Evolutionary conservation across 2,329 filamentous ascomycete genomes (phyloP), one percentile per base, ranked within the genome.

Genomic region (Pestalotiopsis fici): DNA sequence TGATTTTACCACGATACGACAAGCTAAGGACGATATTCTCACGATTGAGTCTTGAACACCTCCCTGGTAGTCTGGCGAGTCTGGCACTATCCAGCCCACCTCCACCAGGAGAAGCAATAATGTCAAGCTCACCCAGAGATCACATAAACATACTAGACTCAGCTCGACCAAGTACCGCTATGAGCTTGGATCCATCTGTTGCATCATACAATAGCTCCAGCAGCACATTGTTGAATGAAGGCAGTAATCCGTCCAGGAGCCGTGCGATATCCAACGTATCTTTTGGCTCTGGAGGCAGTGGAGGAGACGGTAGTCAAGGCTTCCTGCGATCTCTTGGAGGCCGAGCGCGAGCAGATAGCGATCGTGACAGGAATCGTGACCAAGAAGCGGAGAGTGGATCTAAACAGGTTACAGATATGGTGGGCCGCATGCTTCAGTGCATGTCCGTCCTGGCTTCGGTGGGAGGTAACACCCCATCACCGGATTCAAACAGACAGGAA

Each of bases 391-490:
- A 91, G 77, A 31, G 35, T 5, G 88, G 92, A 74, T 91, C 89
- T 61, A 88, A 93, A 76, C 90, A 96, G 75, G 90, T 98, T 65
- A 97, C 96, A 0, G 95, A 98, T 73, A 97, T 95, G 72, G 95
- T 98, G 0, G 96, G 94, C 0, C 86, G 95, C 63, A 97, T 99
- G 93, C 84, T 99, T 70, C 96, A 99, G 82, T 99, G 96, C 79
- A 91, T 98, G 79, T 95, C 92, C 77, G 94, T 99, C 7, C 84
- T 99, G 25, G 93, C 93, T 3, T 91, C 90, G 69, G 88, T 97
- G 13, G 91, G 83, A 23, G 70, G 69, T 4, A 68, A 68, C 7
- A 69, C 74, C 2, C 59, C 67, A 9, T 64, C 65, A 11, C 67
- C n/a, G 73, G 74, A 56, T 71, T 72, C 9, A 35, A 66, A 65